Base-by-base conservation (phyloP, 257 asterid genomes). In the Nemophila menziesii region DNA sequence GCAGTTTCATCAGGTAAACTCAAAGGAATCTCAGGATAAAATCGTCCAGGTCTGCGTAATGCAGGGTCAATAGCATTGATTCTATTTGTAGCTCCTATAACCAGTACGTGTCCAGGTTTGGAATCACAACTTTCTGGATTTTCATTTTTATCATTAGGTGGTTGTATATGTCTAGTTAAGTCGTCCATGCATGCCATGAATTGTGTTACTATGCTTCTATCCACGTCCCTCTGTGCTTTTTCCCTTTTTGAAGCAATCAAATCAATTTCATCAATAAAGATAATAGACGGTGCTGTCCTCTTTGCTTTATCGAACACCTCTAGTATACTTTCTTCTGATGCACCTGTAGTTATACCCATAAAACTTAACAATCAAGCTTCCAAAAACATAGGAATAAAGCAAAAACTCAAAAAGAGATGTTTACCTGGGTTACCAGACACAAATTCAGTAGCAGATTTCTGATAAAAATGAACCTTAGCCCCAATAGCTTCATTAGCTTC, bases 161-260 rank as follows among this genome's bases (percentile, higher is more conserved):
- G n/a, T 71, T 74, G 40, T 71, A 62, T 22, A 66, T 63, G 55
- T 66, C 79, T 56, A 50, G 64, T 62, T 27, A 76, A 74, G 48
- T 74, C 87, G 61, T 77, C 93, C 97, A 87, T 87, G 75, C 95
- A 79, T 0, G 75, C 71, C 78, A 87, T 70, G 67, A 87, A 59
- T 59, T 82, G 93, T 43, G 85, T 75, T 23, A 86, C 95, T 43
- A 82, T 86, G 5, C 93, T 84, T 11, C 74, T 61, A 55, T 87
- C 95, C 95, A 72, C 77, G 63, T 70, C 89, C 61, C 92, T 67
- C 54, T 82, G 82, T 39, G 65, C 54, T 46, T 71, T 75, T 51
- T 80, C 97, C 68, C 97, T 67, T 63, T 83, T 87, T n/a, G 89
- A 71, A 66, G 95, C 93, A 55, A 87, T 75, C 14, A 93, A 80